Evolutionary conservation across 495 filamentous ascomycete species (phyloP), one percentile per base, ranked within the genome.

Genomic region (Penicillium macrosclerotiorum): DNA sequence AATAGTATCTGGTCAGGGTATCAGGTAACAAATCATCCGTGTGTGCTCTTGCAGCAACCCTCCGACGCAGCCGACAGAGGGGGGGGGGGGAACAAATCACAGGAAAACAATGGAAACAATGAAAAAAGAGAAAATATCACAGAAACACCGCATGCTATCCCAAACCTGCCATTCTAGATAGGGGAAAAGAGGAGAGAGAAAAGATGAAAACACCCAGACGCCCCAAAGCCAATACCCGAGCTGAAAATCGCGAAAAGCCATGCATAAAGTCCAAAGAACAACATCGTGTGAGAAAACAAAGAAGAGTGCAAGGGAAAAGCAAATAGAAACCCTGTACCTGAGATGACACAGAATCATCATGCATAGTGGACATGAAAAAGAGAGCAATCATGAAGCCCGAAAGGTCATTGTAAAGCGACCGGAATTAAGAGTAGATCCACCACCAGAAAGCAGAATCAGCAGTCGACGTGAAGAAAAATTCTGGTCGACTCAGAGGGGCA

Each of bases 1-100:
- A 45, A 39, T 51, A 42, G 49, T 55, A 59, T 61, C 45, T 37
- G 58, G 51, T 55, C 49, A 62, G 59, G 59, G 59, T 62, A 62
- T 62, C 59, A 56, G n/a, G n/a, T 53, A 39, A 52, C 46, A 37
- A 27, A 11, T 40, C 18, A 36, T 55, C 51, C 49, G n/a, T 49
- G 39, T 16, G 27, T 51, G 52, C 45, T 45, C 42, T 33, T 11
- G 31, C 34, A 35, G 16, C 12, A 39, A 24, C 31, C 39, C 8
- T 47, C n/a, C 24, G n/a, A 18, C 13, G n/a, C n/a, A n/a, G n/a
- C n/a, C n/a, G n/a, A n/a, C n/a, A n/a, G n/a, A n/a, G n/a, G n/a
- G n/a, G n/a, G 16, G 26, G 25, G 30, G 18, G 42, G 32, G 17
- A 38, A 46, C 42, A 38, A 29, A 30, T 29, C 25, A 6, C 25